Evolutionary conservation across 2,329 filamentous ascomycete species (phyloP).

Genomic region (Cladorrhinum sp.): DNA sequence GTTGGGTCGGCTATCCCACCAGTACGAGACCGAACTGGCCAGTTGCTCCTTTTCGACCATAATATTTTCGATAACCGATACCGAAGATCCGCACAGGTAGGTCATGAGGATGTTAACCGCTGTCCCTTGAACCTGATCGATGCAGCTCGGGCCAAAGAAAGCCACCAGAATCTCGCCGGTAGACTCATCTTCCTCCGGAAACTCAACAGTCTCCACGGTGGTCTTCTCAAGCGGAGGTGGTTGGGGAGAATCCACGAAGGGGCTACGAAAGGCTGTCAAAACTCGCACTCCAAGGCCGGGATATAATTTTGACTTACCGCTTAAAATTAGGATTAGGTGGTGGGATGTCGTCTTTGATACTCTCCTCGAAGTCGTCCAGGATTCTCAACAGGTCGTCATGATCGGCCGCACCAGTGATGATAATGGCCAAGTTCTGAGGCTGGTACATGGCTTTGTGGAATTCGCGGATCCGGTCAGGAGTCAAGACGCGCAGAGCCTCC

Average conservation of each 20-base stretch:
- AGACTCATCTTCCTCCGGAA: conserved; percentile 95
- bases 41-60: conserved; percentile 92
- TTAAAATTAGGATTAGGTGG: conserved; percentile 71
- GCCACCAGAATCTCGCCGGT: conserved; percentile 82
- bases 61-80: conserved; percentile 85
- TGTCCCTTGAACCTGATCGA: conserved; percentile 62
- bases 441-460: conserved; percentile 98
- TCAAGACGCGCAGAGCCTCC: conserved; percentile 80
- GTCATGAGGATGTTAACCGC: conserved; percentile 77
- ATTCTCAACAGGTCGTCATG: conserved; percentile 76
- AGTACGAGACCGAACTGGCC: conserved; percentile 79
- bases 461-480: conserved; percentile 83
- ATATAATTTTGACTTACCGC: conserved; percentile 39
- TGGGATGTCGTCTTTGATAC: conserved; percentile 80
- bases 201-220: conserved; percentile 74
- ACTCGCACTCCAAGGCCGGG: not conserved
- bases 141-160: conserved; percentile 83
- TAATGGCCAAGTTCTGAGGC: conserved; percentile 86
- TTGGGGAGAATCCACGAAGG: conserved; percentile 86
- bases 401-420: conserved; percentile 89
- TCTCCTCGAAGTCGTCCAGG: conserved; percentile 82
- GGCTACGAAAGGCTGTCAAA: conserved; percentile 38
- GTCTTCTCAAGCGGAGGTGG: conserved; percentile 71
- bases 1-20: conserved; percentile 74
- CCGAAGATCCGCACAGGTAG: conserved; percentile 90